A percentile compares a stretch with the other conserved stretches of the same genome.
These are phyloP conservation scores for Endoconidiophora polonica DNA, from an alignment of 2,329 filamentous ascomycete genomes.

Conservation along the genomic window DNA sequence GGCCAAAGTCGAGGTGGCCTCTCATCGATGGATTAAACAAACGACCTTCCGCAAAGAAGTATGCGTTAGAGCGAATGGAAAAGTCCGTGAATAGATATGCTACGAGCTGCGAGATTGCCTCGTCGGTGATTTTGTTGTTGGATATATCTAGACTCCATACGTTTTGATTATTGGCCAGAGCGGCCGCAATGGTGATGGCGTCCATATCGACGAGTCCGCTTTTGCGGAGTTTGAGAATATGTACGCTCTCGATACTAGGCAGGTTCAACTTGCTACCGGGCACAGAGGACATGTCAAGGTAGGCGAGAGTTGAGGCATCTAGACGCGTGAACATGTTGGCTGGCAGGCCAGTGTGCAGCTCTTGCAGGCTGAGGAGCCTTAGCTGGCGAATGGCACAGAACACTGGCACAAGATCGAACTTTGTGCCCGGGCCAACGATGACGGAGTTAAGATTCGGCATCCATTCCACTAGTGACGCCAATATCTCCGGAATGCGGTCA, in stretches of 20 bases:
- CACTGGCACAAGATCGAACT: conserved; percentile 5
- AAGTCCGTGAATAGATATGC: conserved; percentile 4
- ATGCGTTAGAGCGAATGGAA: conserved; percentile 13
- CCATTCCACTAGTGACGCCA: conserved; percentile 4
- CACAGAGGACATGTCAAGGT: conserved; percentile 27
- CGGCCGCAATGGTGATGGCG: conserved; percentile 20
- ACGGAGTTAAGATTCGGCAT: conserved; percentile 6
- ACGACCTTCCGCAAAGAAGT: conserved; percentile 30
- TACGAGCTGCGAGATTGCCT: conserved; percentile 10
- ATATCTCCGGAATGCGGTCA: background rate
- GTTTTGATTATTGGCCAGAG: conserved; percentile 17
- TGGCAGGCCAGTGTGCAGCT: background rate
- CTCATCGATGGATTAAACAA: conserved; percentile 18
- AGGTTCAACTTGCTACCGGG: conserved; percentile 31
- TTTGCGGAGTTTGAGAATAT: conserved; percentile 33
- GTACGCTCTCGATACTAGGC: conserved; percentile 28
- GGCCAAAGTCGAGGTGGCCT: conserved; percentile 23
- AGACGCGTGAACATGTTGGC: conserved; percentile 23
- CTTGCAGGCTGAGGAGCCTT: conserved; percentile 1
- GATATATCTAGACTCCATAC: conserved; percentile 43
- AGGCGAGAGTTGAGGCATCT: conserved; percentile 25
- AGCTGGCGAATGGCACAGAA: background rate
- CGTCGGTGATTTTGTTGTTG: conserved; percentile 35
- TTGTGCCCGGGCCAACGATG: background rate
- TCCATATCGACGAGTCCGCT: conserved; percentile 29